Percentiles rank a stretch among this genome's conserved stretches.
Evolutionary conservation across 192 early-diverging fungal species (phyloP).

Genomic region (Coemansia sp.): DNA sequence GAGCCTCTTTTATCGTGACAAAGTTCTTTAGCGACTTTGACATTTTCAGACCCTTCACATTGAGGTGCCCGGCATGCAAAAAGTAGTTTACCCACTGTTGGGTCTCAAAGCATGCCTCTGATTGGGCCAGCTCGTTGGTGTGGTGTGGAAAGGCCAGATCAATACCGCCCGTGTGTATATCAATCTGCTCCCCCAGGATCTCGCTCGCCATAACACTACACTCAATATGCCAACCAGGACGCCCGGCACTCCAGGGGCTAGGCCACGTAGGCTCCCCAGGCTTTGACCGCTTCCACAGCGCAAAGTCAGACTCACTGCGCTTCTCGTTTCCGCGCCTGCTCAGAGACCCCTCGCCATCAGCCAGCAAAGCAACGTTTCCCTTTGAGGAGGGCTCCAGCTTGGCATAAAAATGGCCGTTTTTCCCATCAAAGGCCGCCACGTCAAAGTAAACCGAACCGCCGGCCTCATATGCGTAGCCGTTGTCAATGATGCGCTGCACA

Average conservation of each 20-base stretch:
- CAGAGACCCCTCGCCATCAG: constrained; percentile 88
- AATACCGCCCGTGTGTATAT: constrained; percentile 94
- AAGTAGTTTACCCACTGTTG: constrained; percentile 99
- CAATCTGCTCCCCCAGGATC: constrained; percentile 81
- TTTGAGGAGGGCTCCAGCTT: constrained; percentile 92
- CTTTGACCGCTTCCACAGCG: constrained; percentile 93
- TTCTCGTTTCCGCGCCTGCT: constrained; percentile 67
- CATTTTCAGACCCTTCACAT: constrained; percentile 97
- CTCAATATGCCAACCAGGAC: constrained; percentile 99
- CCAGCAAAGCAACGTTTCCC: constrained; percentile 70
- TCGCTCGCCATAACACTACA: constrained; percentile 98
- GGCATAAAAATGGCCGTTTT: constrained; percentile 85
- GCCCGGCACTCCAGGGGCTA: constrained; percentile 89
- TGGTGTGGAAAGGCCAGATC: constrained; percentile 98
- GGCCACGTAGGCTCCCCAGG: constrained; percentile 92
- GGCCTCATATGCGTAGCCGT: constrained; percentile 91
- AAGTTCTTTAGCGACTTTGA: constrained; percentile 98
- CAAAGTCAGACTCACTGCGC: constrained; percentile 80
- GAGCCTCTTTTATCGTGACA: constrained; percentile 87
- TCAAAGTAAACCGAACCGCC: constrained; percentile 90
- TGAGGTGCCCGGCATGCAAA: constrained; percentile 91
- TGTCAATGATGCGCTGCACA: constrained; percentile 89
- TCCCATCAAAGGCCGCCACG: constrained; percentile 75
- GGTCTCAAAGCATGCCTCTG: constrained; percentile 88
- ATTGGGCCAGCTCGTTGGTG: constrained; percentile 96